A percentile compares a stretch with the other conserved stretches of the same genome.
phyloP scores from a whole-genome alignment of 2,329 filamentous ascomycete species.

The Talaromyces rugulosus region DNA sequence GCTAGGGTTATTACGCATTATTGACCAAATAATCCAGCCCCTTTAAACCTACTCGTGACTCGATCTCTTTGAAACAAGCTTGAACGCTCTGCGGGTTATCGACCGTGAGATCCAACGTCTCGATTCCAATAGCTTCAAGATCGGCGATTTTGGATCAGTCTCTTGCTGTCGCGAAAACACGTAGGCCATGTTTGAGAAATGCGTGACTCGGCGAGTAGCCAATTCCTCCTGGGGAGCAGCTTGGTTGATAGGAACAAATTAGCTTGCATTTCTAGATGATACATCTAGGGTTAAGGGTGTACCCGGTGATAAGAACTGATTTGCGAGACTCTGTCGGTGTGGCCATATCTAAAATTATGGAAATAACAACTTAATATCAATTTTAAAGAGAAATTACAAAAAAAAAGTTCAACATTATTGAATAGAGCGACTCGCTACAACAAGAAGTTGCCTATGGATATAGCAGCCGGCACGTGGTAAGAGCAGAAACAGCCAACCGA shows the following conservation, averaged over 20 bases:
- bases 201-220: conserved; percentile 56
- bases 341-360: conserved; percentile 18
- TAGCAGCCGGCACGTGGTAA: not conserved
- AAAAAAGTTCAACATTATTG: not conserved
- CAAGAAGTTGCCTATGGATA: not conserved
- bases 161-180: conserved; percentile 57
- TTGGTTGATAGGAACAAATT: conserved; percentile 13
- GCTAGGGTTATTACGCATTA: conserved; percentile 44
- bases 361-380: not conserved
- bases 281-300: conserved; percentile 14
- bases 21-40: conserved; percentile 56
- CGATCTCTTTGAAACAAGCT: conserved; percentile 44
- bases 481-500: not conserved
- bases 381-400: not conserved
- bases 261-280: not conserved
- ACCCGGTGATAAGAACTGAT: conserved; percentile 42
- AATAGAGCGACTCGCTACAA: not conserved
- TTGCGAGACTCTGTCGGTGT: conserved; percentile 27
- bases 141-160: conserved; percentile 47
- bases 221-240: conserved; percentile 53
- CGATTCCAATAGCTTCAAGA: conserved; percentile 48
- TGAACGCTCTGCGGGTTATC: conserved; percentile 47
- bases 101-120: conserved; percentile 53
- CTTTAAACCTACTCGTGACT: conserved; percentile 42
- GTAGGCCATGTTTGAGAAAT: conserved; percentile 50